Conservation (phyloP, 441 rosid genomes). For the Euphorbia corollata region DNA sequence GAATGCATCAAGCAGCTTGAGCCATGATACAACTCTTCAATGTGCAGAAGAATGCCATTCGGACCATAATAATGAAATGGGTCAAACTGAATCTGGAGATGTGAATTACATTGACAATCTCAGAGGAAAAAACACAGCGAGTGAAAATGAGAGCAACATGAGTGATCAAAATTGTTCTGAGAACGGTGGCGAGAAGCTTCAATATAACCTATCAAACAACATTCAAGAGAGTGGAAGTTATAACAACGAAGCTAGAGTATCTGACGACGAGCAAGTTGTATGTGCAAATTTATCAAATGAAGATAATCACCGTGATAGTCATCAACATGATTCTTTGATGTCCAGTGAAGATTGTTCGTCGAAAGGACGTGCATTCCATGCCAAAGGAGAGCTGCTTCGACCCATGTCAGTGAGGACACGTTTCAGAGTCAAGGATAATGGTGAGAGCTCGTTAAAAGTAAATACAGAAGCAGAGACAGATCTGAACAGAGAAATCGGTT, state of each 20-base stretch:
- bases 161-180: slow-evolving; percentile 18
- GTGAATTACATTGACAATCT: slow-evolving; percentile 24
- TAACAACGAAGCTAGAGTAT: slow-evolving; percentile 11
- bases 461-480: slow-evolving; percentile 20
- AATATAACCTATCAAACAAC: slow-evolving; percentile 17
- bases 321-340: slow-evolving; percentile 20
- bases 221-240: slow-evolving; percentile 18
- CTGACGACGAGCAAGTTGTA: neutral
- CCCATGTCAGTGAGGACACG: slow-evolving; percentile 14
- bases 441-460: slow-evolving; percentile 18
- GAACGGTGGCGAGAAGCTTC: slow-evolving; percentile 6
- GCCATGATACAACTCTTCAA: slow-evolving; percentile 26
- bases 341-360: slow-evolving; percentile 22
- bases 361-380: slow-evolving; percentile 18
- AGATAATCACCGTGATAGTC: slow-evolving; percentile 10
- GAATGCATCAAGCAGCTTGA: slow-evolving; percentile 31
- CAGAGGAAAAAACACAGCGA: slow-evolving; percentile 16
- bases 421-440: slow-evolving; percentile 21
- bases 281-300: slow-evolving; percentile 9
- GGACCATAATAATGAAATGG: neutral
- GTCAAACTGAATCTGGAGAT: slow-evolving; percentile 17
- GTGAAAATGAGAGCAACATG: slow-evolving; percentile 15
- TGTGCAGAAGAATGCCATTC: slow-evolving; percentile 22
- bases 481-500: slow-evolving; percentile 14
- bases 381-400: slow-evolving; percentile 22